Evolutionary conservation across 1,284 basidiomycete genomes (phyloP).

Genomic region (Austroboletus niveus): DNA sequence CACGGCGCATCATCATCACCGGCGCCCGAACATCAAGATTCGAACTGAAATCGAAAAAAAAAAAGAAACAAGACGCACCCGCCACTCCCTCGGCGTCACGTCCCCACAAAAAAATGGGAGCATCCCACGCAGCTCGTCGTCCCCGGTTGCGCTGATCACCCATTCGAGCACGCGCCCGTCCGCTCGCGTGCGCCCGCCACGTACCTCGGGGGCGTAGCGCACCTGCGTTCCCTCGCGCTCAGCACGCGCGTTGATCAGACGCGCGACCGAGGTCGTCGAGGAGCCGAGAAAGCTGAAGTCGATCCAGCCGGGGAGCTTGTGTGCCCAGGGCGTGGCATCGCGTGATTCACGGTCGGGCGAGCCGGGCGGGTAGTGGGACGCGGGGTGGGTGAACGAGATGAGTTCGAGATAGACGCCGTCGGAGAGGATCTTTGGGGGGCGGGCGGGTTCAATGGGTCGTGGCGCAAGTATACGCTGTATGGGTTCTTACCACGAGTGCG

Average conservation of each 20-base stretch:
- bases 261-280: conserved; percentile 31
- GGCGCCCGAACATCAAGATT: too few species aligned
- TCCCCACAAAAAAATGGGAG: conserved; percentile 76
- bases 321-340: conserved; percentile 51
- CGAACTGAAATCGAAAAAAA: background rate
- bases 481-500: conserved; percentile 51
- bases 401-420: conserved; percentile 69
- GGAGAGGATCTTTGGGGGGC: conserved; percentile 44
- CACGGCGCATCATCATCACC: too few species aligned
- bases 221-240: conserved; percentile 34
- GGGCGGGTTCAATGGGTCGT: background rate
- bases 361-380: conserved; percentile 47
- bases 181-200: conserved; percentile 50
- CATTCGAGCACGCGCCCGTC: conserved; percentile 58
- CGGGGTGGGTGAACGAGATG: conserved; percentile 57
- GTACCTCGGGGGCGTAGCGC: conserved; percentile 42
- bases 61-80: conserved; percentile 46
- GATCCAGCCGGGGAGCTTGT: conserved; percentile 58
- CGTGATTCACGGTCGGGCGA: conserved; percentile 44
- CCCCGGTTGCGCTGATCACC: conserved; percentile 47
- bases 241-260: conserved; percentile 53
- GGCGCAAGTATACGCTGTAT: background rate
- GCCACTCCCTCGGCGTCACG: conserved; percentile 53
- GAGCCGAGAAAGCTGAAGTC: conserved; percentile 62
- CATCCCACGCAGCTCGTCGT: conserved; percentile 29